phyloP scores from a whole-genome alignment of 116 monocot genomes.

The Papilionanthe hybrid region DNA sequence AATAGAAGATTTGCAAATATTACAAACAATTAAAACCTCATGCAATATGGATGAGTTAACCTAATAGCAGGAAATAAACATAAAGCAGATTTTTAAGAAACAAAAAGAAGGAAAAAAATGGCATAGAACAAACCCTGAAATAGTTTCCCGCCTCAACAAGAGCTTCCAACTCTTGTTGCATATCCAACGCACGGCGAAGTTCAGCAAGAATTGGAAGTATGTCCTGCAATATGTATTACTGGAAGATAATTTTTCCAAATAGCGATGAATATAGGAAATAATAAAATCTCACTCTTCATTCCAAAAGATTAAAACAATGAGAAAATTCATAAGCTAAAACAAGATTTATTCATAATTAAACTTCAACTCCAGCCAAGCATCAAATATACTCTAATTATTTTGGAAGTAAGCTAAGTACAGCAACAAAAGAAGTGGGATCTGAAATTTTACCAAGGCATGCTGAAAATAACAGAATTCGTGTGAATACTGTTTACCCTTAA shows the following conservation, averaged over 20 bases:
- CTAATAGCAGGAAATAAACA: not conserved
- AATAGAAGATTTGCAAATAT: constrained; percentile 1
- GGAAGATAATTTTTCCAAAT: not conserved
- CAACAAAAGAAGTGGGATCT: not conserved
- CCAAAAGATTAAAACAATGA: not conserved
- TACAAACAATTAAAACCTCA: not conserved
- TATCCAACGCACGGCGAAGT: constrained; percentile 77
- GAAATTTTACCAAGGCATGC: not conserved
- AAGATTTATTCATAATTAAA: not conserved
- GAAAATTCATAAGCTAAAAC: not conserved
- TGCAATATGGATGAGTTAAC: not conserved
- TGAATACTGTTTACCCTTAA: not conserved
- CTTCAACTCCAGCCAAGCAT: not conserved
- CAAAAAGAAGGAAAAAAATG: not conserved
- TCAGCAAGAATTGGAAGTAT: constrained; percentile 90
- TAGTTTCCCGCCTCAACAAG: constrained; percentile 83
- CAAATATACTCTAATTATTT: not conserved
- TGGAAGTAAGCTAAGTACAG: not conserved
- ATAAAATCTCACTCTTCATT: not conserved
- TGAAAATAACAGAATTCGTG: not conserved
- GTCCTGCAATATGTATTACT: constrained; percentile 53
- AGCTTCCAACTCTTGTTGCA: constrained; percentile 81
- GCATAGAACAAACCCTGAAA: constrained; percentile 43
- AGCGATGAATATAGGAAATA: not conserved
- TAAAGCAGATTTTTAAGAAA: not conserved